A percentile compares a stretch with the other conserved stretches of the same genome.
Evolutionary conservation across 1,284 basidiomycete species (phyloP).

Genomic region (Ceratorhiza oryzae-sativae): DNA sequence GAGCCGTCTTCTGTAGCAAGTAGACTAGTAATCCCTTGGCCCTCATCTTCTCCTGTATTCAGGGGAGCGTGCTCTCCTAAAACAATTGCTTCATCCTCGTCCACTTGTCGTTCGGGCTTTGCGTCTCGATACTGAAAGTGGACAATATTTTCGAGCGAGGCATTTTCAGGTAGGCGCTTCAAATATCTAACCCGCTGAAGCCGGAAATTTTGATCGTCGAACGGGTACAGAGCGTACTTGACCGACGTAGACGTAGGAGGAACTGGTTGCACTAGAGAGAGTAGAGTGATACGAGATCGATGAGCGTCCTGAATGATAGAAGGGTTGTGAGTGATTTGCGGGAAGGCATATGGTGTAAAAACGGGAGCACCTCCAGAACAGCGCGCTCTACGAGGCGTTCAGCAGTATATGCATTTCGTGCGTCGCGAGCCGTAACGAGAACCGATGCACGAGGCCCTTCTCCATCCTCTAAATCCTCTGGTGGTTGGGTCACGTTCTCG

Average conservation of each 20-base stretch:
- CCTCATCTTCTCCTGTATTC: background rate
- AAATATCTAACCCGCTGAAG: constrained; percentile 8
- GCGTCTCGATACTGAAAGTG: background rate
- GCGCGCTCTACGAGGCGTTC: constrained; percentile 31
- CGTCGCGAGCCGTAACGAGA: constrained; percentile 13
- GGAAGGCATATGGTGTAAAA: background rate
- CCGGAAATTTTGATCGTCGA: constrained; percentile 12
- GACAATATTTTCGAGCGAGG: background rate
- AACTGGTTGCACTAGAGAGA: background rate
- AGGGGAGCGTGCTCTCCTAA: background rate
- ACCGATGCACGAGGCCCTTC: background rate
- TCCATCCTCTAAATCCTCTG: background rate
- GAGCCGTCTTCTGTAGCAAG: background rate
- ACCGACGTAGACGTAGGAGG: background rate
- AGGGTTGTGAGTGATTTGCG: too few relatives aligned
- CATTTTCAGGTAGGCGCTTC: background rate
- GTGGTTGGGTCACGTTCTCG: background rate
- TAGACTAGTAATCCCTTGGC: too few relatives aligned
- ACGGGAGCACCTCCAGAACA: constrained; percentile 15
- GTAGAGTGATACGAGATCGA: constrained; percentile 1
- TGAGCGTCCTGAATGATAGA: constrained; percentile 3
- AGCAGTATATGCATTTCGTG: constrained; percentile 28
- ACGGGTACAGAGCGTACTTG: constrained; percentile 27
- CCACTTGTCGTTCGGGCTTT: background rate
- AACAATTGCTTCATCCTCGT: constrained; percentile 17